These are phyloP conservation scores for Bertia moriformis DNA, from an alignment of 2,329 filamentous ascomycete genomes.

Conservation along the genomic window DNA sequence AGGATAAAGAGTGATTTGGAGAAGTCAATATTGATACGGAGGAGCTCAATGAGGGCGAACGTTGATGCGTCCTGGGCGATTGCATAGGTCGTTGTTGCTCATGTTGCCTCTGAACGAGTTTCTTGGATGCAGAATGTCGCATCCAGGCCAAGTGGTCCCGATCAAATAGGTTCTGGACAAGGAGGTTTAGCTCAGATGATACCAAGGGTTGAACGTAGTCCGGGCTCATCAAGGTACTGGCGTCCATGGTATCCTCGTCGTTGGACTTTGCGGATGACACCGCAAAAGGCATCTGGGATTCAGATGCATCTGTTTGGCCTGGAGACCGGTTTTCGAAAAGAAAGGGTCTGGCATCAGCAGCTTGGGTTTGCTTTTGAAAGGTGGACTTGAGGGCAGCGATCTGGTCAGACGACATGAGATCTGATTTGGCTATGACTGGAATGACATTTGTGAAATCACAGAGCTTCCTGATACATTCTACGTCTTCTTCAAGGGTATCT, in stretches of 20 bases:
- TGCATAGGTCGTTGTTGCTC: constrained; percentile 5
- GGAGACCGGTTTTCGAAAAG: constrained; percentile 36
- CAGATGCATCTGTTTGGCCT: constrained; percentile 8
- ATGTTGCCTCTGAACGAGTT: constrained; percentile 60
- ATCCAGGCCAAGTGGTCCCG: constrained; percentile 67
- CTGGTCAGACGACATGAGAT: constrained; percentile 47
- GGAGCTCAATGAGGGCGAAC: constrained; percentile 8
- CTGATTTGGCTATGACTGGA: constrained; percentile 65
- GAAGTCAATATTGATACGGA: constrained; percentile 6
- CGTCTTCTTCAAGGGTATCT: constrained; percentile 48
- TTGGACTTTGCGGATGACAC: constrained; percentile 61
- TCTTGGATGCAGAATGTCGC: constrained; percentile 68
- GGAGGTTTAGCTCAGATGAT: constrained; percentile 53
- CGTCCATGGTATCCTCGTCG: constrained; percentile 77
- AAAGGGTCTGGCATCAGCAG: constrained; percentile 48
- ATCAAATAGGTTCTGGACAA: constrained; percentile 67
- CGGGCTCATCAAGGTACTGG: constrained; percentile 80
- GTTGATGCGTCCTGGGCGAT: constrained; percentile 13
- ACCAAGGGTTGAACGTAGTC: constrained; percentile 74
- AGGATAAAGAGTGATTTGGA: no score
- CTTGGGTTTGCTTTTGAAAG: constrained; percentile 38
- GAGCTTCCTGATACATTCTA: constrained; percentile 58
- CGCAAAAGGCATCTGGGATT: constrained; percentile 44
- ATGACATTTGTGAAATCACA: constrained; percentile 69
- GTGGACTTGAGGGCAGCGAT: constrained; percentile 42